Evolutionary conservation across 805 yeast genomes (phyloP).

Genomic region (Phaffomyces thermotolerans): DNA sequence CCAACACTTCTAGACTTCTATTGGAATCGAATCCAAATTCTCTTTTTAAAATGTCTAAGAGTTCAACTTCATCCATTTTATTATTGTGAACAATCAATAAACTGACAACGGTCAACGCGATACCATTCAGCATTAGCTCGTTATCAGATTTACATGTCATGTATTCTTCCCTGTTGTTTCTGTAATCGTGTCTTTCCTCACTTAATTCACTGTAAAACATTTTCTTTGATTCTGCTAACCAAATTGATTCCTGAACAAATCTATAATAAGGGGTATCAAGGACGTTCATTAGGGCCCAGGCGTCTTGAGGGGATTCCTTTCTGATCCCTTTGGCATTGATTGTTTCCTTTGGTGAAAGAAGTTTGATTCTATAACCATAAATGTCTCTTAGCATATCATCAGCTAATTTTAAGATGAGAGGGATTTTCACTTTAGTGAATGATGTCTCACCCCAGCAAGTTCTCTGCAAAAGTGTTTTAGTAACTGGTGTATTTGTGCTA

Average conservation of each 20-base stretch:
- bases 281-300: constrained; percentile 14
- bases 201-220: constrained; percentile 19
- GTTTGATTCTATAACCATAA: constrained; percentile 7
- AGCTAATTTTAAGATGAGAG: constrained; percentile 4
- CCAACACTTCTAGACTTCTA: constrained; percentile 7
- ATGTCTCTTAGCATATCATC: constrained; percentile 2
- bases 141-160: constrained; percentile 15
- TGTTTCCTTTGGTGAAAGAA: constrained; percentile 12
- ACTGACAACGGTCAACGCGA: constrained; percentile 16
- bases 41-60: constrained; percentile 31
- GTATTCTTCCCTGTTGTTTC: constrained; percentile 12
- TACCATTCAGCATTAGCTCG: constrained; percentile 16
- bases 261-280: constrained; percentile 10
- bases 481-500: constrained; percentile 9
- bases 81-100: constrained; percentile 21
- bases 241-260: constrained; percentile 14
- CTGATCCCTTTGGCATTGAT: constrained; percentile 7
- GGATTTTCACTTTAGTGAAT: constrained; percentile 4
- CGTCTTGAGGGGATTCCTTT: constrained; percentile 6
- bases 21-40: constrained; percentile 26
- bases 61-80: constrained; percentile 33
- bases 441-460: constrained; percentile 9
- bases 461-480: constrained; percentile 8
- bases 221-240: constrained; percentile 7
- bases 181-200: constrained; percentile 20